phyloP scores from a whole-genome alignment of 257 asterid species.

The Ajuga chamaepitys region DNA sequence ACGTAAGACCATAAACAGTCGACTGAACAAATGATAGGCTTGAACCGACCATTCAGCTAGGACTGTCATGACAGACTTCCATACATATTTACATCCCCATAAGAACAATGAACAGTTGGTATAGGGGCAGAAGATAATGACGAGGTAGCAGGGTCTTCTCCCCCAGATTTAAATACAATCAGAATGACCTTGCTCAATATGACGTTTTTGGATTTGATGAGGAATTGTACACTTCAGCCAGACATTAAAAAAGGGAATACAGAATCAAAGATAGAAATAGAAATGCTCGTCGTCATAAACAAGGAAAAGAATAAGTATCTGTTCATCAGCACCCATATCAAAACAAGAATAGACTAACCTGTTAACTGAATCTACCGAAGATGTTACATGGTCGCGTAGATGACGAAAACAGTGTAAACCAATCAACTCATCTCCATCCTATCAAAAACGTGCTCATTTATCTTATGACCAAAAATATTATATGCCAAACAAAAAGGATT shows the following conservation, averaged over 20 bases:
- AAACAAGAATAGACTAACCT: constrained; percentile 51
- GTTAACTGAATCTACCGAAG: constrained; percentile 85
- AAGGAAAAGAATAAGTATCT: constrained; percentile 10
- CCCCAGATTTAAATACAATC: not conserved
- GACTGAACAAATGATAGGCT: not conserved
- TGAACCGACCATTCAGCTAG: not conserved
- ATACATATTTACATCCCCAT: not conserved
- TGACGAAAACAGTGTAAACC: constrained; percentile 97
- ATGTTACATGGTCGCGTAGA: constrained; percentile 74
- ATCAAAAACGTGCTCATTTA: constrained; percentile 13
- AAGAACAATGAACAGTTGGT: not conserved
- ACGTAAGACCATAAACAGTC: not conserved
- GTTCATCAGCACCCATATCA: constrained; percentile 8
- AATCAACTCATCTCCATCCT: constrained; percentile 91
- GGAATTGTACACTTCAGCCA: not conserved
- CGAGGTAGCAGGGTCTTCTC: not conserved
- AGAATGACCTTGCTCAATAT: not conserved
- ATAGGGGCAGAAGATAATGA: not conserved
- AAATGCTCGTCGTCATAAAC: constrained; percentile 11
- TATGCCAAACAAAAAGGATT: not conserved
- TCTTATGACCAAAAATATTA: not conserved
- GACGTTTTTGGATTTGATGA: constrained; percentile 2
- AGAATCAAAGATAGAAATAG: not conserved
- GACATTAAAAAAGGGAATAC: not conserved
- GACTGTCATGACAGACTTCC: not conserved